Conservation (phyloP, 768 basidiomycete genomes). For the Myochromella boudieri region DNA sequence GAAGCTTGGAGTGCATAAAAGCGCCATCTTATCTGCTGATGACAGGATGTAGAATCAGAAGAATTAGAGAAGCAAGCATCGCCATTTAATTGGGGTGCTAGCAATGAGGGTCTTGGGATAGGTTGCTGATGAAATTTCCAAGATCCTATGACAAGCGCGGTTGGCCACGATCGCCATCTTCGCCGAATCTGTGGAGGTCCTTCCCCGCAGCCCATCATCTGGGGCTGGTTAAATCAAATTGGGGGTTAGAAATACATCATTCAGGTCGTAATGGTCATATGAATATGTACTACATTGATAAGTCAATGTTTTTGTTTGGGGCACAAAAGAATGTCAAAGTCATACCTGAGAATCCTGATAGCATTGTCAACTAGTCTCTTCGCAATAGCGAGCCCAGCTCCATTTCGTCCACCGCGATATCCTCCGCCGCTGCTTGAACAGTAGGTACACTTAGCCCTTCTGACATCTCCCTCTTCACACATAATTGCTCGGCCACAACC, state of each 20-base stretch:
- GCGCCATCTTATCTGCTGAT: no score
- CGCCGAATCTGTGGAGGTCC: constrained; percentile 9
- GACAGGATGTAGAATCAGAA: no score
- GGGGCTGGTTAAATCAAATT: constrained; percentile 3
- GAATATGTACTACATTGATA: constrained; percentile 7
- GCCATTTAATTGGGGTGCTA: no score
- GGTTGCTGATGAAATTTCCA: no score
- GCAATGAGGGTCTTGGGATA: no score
- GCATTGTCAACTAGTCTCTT: constrained; percentile 30
- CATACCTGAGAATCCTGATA: constrained; percentile 6
- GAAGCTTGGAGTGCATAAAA: no score
- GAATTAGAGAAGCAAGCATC: no score
- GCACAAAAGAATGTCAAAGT: not conserved
- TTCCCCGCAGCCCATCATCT: no score
- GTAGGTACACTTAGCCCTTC: constrained; percentile 69
- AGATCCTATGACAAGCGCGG: no score
- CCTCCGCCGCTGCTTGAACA: constrained; percentile 46
- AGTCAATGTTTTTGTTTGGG: not conserved
- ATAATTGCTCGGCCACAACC: constrained; percentile 85
- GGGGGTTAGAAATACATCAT: constrained; percentile 15
- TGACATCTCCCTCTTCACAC: constrained; percentile 86
- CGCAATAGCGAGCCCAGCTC: constrained; percentile 49
- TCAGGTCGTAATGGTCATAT: constrained; percentile 10
- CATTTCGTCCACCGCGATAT: constrained; percentile 62
- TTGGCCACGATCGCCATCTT: constrained; percentile 9